Conservation (phyloP, 2,329 filamentous ascomycete genomes). For the Orbilia brochopaga region DNA sequence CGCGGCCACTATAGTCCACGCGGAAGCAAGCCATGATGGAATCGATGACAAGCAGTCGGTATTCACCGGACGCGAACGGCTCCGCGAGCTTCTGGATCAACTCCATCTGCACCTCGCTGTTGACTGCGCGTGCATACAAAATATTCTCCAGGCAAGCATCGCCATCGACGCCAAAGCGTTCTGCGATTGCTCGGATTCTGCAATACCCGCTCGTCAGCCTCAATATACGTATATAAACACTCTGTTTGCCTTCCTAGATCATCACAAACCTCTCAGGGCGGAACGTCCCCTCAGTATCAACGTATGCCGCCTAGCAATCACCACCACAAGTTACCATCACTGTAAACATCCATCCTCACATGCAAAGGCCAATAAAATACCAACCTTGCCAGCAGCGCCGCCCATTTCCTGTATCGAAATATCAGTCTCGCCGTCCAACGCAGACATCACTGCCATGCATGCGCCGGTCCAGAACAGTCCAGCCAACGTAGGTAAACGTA, state of each 20-base stretch:
- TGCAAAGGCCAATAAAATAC: not conserved
- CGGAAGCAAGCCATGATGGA: conserved; percentile 74
- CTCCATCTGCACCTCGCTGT: conserved; percentile 71
- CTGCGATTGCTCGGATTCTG: conserved; percentile 48
- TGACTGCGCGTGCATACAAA: conserved; percentile 68
- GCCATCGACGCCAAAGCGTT: conserved; percentile 61
- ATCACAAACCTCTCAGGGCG: conserved; percentile 64
- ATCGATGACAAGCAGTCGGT: conserved; percentile 70
- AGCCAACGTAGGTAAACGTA: not conserved
- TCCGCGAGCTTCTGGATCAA: conserved; percentile 67
- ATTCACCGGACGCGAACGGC: conserved; percentile 69
- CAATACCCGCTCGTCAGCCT: conserved; percentile 10
- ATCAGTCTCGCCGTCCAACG: conserved; percentile 17
- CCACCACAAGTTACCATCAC: conserved; percentile 5
- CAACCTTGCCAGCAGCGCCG: conserved; percentile 70
- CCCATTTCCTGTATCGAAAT: conserved; percentile 63
- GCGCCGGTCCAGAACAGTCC: no score
- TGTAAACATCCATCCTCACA: not conserved
- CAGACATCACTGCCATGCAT: no score
- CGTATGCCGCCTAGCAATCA: conserved; percentile 62
- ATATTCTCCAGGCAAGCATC: conserved; percentile 71
- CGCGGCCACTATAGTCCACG: conserved; percentile 71
- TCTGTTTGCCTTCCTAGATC: not conserved
- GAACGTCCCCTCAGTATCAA: conserved; percentile 72
- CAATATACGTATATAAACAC: not conserved